Percentiles rank a stretch among this genome's conserved stretches.
Evolutionary conservation across 106 monocot species (phyloP).

Genomic region (Cymbidium sinense): DNA sequence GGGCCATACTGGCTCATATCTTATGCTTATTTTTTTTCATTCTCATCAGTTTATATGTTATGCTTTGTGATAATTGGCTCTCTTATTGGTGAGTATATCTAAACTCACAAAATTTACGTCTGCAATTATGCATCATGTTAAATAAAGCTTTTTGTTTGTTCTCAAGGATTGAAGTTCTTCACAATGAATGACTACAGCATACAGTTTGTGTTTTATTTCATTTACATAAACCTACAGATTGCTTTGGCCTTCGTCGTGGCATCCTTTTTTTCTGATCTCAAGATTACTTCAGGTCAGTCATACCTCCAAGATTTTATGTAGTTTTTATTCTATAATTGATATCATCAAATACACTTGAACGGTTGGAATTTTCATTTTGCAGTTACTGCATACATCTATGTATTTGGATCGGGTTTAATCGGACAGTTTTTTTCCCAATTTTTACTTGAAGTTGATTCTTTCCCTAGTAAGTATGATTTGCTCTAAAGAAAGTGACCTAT

Average conservation of each 20-base stretch:
- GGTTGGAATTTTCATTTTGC: conserved; percentile 13
- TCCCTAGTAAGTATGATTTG: conserved; percentile 36
- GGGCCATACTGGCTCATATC: conserved; percentile 81
- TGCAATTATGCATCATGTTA: background rate
- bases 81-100: conserved; percentile 43
- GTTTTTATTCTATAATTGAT: background rate
- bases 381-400: conserved; percentile 53
- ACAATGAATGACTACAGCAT: conserved; percentile 62
- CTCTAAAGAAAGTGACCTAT: background rate
- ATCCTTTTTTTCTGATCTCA: conserved; percentile 50
- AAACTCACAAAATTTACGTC: background rate
- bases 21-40: conserved; percentile 60
- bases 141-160: conserved; percentile 1
- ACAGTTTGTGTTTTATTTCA: conserved; percentile 71
- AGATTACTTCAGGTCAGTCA: conserved; percentile 49
- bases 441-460: conserved; percentile 37
- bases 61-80: conserved; percentile 66
- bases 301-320: background rate
- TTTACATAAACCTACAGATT: conserved; percentile 73
- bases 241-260: conserved; percentile 53
- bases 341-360: background rate
- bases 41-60: conserved; percentile 62
- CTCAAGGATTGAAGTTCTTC: conserved; percentile 62
- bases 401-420: conserved; percentile 50
- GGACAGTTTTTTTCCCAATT: conserved; percentile 33